Percentiles rank a stretch among this genome's conserved stretches.
These are phyloP conservation scores for Malassezia equina DNA, from an alignment of 1,284 basidiomycete genomes.

Conservation along the genomic window DNA sequence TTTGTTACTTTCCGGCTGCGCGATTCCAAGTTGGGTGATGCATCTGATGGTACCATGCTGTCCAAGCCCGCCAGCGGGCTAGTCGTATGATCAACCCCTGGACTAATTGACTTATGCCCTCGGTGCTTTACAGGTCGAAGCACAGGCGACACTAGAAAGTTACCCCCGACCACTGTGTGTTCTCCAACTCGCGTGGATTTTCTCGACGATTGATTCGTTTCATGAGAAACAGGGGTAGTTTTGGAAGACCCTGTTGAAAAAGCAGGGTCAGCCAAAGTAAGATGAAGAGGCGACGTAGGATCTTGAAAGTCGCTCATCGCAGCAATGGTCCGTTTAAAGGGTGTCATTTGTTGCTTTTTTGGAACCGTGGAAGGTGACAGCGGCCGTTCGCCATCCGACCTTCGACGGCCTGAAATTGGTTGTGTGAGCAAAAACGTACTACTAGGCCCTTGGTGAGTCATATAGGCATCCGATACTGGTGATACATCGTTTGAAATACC, in stretches of 20 bases:
- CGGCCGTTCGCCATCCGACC: neutral
- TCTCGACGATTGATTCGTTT: neutral
- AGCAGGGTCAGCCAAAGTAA: slow-evolving; percentile 10
- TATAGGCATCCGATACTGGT: neutral
- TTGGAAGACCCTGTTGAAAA: neutral
- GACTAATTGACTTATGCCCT: neutral
- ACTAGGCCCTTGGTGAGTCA: slow-evolving; percentile 21
- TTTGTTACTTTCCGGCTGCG: slow-evolving; percentile 12
- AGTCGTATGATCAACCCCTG: neutral
- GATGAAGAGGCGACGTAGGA: slow-evolving; percentile 6
- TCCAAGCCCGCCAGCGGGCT: slow-evolving; percentile 2
- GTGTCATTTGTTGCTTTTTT: neutral
- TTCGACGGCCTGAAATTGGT: neutral
- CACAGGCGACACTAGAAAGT: slow-evolving; percentile 12
- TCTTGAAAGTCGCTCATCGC: neutral
- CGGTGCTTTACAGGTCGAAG: slow-evolving; percentile 13
- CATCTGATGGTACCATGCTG: neutral
- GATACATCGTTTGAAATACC: slow-evolving; percentile 15
- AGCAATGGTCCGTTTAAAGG: neutral
- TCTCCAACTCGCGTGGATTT: slow-evolving; percentile 3
- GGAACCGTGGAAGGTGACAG: neutral
- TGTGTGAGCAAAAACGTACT: slow-evolving; percentile 34
- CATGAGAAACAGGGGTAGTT: neutral
- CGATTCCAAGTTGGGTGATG: neutral
- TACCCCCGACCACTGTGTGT: slow-evolving; percentile 12